Conservation (phyloP, 2,329 filamentous ascomycete genomes). For the Drechslerella stenobrocha region DNA sequence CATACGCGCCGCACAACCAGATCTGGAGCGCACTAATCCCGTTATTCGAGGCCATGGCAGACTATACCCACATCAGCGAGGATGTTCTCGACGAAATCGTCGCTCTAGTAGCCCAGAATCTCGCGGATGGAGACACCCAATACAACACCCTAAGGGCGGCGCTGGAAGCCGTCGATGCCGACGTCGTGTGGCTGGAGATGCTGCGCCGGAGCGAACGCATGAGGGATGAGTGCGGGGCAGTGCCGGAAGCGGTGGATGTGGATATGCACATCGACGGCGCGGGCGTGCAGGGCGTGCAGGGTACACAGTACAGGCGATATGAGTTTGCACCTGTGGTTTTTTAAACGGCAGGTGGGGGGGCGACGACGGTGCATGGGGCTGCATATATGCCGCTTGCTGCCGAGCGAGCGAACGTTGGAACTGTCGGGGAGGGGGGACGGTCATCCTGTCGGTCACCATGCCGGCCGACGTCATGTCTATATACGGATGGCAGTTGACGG, state of each 20-base stretch:
- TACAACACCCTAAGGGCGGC: constrained; percentile 60
- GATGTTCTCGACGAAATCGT: constrained; percentile 73
- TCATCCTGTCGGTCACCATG: too few species aligned
- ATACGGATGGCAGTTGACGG: too few species aligned
- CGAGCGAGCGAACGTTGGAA: too few species aligned
- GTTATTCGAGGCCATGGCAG: constrained; percentile 66
- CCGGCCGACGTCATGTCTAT: too few species aligned
- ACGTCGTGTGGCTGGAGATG: constrained; percentile 74
- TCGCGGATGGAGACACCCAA: constrained; percentile 55
- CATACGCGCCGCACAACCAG: constrained; percentile 56
- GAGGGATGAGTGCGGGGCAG: constrained; percentile 55
- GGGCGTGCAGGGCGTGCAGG: too few species aligned
- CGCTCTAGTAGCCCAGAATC: constrained; percentile 62
- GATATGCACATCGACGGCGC: too few species aligned
- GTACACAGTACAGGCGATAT: constrained; percentile 22
- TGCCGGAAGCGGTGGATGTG: constrained; percentile 57
- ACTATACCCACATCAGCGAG: constrained; percentile 67
- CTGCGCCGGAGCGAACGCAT: constrained; percentile 58
- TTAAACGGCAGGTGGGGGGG: too few species aligned
- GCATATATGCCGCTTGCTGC: too few species aligned
- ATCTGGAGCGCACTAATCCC: constrained; percentile 67
- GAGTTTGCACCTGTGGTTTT: constrained; percentile 28
- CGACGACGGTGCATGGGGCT: too few species aligned
- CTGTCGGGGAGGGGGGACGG: too few species aligned
- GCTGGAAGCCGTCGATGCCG: constrained; percentile 68